These are phyloP conservation scores for Eucalyptus shirleyi DNA, from an alignment of 345 rosid genomes.

Conservation along the genomic window DNA sequence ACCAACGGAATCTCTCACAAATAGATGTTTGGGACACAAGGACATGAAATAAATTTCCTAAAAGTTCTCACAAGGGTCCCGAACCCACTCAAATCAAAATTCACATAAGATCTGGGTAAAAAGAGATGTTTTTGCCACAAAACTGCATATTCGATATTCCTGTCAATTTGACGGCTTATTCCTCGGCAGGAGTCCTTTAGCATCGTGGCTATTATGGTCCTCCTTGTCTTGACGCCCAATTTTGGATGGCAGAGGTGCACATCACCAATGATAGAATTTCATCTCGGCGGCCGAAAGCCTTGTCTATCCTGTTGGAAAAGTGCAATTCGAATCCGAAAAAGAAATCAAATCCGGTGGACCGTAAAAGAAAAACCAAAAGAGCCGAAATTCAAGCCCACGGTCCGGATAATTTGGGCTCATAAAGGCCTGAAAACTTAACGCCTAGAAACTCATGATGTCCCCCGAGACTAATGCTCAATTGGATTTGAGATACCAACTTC, in stretches of 20 bases:
- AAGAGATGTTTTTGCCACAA: background rate
- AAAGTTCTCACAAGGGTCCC: background rate
- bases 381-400: background rate
- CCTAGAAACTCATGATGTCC: background rate
- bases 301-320: background rate
- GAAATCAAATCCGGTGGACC: background rate
- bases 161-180: background rate
- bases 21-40: too few relatives aligned
- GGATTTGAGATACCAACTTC: background rate
- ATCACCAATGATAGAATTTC: background rate
- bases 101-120: background rate
- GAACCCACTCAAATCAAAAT: background rate
- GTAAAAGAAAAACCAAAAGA: background rate
- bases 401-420: background rate
- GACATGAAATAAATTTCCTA: background rate
- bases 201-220: background rate
- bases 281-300: background rate
- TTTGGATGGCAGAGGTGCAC: background rate
- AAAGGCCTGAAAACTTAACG: background rate
- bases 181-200: background rate
- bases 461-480: background rate
- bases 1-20: background rate
- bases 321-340: background rate
- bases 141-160: background rate
- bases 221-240: background rate